Conservation (phyloP, 805 yeast genomes). For the Lipomyces anomalus region DNA sequence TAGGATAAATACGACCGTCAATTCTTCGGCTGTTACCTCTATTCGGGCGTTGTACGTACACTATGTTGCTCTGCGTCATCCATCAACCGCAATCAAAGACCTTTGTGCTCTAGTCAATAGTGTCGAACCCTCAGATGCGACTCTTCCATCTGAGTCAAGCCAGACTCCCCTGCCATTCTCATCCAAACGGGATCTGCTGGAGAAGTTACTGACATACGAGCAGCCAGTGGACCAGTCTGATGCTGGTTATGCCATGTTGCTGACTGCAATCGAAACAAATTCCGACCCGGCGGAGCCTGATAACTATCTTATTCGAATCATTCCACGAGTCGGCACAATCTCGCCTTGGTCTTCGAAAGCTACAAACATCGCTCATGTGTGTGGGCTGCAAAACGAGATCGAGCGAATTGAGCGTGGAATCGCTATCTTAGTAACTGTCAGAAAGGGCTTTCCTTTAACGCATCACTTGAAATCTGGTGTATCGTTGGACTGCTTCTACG, state of each 20-base stretch:
- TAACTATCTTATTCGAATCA: constrained; percentile 60
- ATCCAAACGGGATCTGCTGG: constrained; percentile 40
- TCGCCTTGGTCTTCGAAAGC: constrained; percentile 99
- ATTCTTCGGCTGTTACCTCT: constrained; percentile 58
- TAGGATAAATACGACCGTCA: constrained; percentile 67
- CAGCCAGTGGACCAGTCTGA: constrained; percentile 52
- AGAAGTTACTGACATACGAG: constrained; percentile 70
- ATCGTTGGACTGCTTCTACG: constrained; percentile 68
- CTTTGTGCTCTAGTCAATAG: no score
- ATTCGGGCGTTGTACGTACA: constrained; percentile 75
- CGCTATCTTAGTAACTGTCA: constrained; percentile 63
- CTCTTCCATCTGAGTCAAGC: constrained; percentile 1
- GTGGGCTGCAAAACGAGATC: constrained; percentile 67
- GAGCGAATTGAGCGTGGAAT: constrained; percentile 90
- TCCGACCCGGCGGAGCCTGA: constrained; percentile 32
- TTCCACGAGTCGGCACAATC: constrained; percentile 93
- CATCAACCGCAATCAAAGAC: constrained; percentile 8
- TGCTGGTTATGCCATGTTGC: constrained; percentile 39
- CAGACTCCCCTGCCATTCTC: constrained; percentile 3
- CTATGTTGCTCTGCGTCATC: constrained; percentile 55
- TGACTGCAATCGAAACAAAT: constrained; percentile 32
- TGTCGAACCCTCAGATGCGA: constrained; percentile 5
- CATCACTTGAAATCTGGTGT: constrained; percentile 50
- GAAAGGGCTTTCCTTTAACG: constrained; percentile 63
- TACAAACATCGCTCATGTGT: constrained; percentile 83